Evolutionary conservation across 2,329 filamentous ascomycete species (phyloP), one percentile per base, ranked within the genome.

Genomic region (Parastagonospora nodorum): DNA sequence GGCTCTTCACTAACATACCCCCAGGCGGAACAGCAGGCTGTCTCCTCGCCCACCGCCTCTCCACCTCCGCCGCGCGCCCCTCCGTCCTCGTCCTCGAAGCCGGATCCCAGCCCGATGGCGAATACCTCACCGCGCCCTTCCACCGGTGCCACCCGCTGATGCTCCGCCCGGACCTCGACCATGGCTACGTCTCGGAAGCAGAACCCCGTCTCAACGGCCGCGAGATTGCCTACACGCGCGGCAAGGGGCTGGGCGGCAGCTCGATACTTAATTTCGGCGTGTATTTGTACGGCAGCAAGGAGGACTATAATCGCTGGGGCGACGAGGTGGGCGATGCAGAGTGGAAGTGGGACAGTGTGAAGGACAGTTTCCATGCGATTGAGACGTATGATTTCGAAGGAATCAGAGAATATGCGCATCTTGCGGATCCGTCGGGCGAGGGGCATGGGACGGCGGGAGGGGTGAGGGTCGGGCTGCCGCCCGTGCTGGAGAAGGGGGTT

Each of bases 301-400:
- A 83, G 44, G 86, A 88, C 55, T 88, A 84, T 52, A 78, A 88
- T 27, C 77, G 82, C 45, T 87, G 85, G 84, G 83, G 83, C 1
- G 70, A 75, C 0, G 53, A 80, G 2, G 80, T 83, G 0, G 82
- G 71, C 0, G 85, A 88, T 55, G 77, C 84, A 4, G 64, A 71
- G 0, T 88, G 80, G 66, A 56, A 60, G 2, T 88, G 84, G 85
- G 69, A 79, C 2, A 72, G 76, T 37, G 81, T 83, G 27, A 76
- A 82, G 49, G 51, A 68, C 2, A 75, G 80, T 0, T 82, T 80
- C 60, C 81, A 81, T 53, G 69, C 66, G 12, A 74, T 88, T 14
- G 84, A 87, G 63, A 78, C 71, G 0, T 86, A 83, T 57, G 76
- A 84, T 49, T 67, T 69, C 0, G 60, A 51, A 1, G 63, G 62